Evolutionary conservation across 2,329 filamentous ascomycete species (phyloP).

Genomic region (Meredithiella fracta): DNA sequence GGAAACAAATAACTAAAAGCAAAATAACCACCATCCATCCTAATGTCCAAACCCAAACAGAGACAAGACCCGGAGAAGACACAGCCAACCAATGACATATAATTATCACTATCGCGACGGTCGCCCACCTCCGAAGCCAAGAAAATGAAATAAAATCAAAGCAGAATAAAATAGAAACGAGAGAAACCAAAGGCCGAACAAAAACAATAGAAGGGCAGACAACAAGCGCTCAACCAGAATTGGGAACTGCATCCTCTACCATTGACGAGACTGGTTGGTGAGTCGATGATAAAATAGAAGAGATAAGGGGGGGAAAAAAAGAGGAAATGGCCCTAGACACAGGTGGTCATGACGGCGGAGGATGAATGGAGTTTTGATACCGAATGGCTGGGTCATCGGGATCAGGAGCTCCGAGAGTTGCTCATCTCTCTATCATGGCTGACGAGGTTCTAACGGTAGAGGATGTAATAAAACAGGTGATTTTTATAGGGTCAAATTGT

Average conservation of each 20-base stretch:
- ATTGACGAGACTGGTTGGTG: slow-evolving; percentile 2
- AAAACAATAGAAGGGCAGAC: slow-evolving; percentile 4
- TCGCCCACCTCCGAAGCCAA: not conserved
- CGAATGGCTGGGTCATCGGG: not conserved
- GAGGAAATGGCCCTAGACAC: not conserved
- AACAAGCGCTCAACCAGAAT: slow-evolving; percentile 10
- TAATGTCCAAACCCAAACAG: slow-evolving; percentile 1
- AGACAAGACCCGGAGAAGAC: not conserved
- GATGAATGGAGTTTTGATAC: not conserved
- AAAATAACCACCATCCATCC: slow-evolving; percentile 2
- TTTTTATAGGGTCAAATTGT: slow-evolving; percentile 12
- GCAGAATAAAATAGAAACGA: not conserved
- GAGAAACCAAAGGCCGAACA: not conserved
- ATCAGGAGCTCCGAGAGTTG: not conserved
- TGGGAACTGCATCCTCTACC: slow-evolving; percentile 8
- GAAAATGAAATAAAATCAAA: not conserved
- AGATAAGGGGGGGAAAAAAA: not conserved
- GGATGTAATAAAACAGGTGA: slow-evolving; percentile 12
- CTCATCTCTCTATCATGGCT: not conserved
- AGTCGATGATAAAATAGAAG: not conserved
- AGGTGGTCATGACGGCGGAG: not conserved
- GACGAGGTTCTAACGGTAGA: not conserved
- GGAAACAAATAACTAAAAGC: not conserved
- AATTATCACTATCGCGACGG: not conserved
- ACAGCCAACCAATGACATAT: not conserved